Evolutionary conservation across 768 basidiomycete species (phyloP), one percentile per base, ranked within the genome.

Genomic region (Pholiota conissans): DNA sequence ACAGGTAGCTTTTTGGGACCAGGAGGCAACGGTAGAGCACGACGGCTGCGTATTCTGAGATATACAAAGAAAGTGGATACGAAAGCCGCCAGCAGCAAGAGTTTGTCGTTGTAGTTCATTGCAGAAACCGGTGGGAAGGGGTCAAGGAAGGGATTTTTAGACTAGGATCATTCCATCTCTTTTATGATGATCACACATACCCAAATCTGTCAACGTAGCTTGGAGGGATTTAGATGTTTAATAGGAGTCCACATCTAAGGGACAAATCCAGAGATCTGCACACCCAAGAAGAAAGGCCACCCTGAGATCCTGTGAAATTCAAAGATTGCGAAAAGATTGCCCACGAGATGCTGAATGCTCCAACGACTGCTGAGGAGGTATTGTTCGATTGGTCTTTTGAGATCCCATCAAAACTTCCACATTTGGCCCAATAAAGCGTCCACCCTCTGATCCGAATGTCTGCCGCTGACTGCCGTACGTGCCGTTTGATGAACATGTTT

Each of bases 1-100:
- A 72, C 22, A 18, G 68, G 67, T 3, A 65, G 60, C 29, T 63
- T 65, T 29, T 60, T 67, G 7, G 71, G 71, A 1, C 72, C 71
- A 20, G 72, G 71, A 50, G 72, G 72, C 35, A 65, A 57, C 20
- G 67, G 67, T 8, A 59, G 42, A 10, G 22, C 10, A 37, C 32
- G 35, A 3, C 35, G 45, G 34, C 20, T 52, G 20, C 34, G 46
- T 16, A 24, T 39, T 34, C 28, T 55, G 22, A 51, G 42, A 26
- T 66, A 60, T 5, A 74, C 11, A n/a, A 49, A 27, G 6, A 52
- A 40, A 9, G 46, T 30, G 4, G 40, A 27, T 49, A 59, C 20
- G n/a, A 45, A 22, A 45, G 22, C 42, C 18, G 26, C 39, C 22
- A 53, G 39, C 16, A 53, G 26, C 37, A 53, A 22, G 27, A 53